A percentile compares a stretch with the other conserved stretches of the same genome.
phyloP scores from a whole-genome alignment of 2,329 filamentous ascomycete species.

The Diaporthe vexans region DNA sequence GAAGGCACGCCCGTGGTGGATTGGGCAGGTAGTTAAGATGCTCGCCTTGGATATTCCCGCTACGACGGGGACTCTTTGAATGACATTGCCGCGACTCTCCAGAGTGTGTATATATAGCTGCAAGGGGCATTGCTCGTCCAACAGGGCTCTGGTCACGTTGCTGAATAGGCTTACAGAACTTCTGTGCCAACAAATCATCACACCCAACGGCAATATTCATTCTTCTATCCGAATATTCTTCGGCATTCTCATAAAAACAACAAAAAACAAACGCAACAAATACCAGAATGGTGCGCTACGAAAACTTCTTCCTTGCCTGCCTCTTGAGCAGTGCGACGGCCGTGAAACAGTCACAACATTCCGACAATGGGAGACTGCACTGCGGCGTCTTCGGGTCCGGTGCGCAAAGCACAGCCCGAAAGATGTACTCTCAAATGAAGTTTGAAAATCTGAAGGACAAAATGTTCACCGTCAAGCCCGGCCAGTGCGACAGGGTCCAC shows the following conservation, averaged over 20 bases:
- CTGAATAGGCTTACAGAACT: no score
- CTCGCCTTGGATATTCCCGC: neutral
- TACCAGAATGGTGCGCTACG: neutral
- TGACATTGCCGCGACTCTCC: neutral
- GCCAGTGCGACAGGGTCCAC: conserved; percentile 31
- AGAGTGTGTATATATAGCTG: neutral
- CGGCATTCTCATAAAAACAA: neutral
- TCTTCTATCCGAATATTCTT: neutral
- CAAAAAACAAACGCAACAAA: neutral
- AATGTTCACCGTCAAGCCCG: neutral
- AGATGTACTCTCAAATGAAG: conserved; percentile 18
- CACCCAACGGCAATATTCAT: no score
- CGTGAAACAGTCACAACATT: neutral
- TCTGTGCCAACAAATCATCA: no score
- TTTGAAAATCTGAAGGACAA: conserved; percentile 18
- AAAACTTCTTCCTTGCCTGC: conserved; percentile 5
- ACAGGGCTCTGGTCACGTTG: neutral
- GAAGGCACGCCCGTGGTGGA: neutral
- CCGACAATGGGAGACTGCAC: conserved; percentile 33
- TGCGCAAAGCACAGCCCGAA: neutral
- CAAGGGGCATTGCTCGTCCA: neutral
- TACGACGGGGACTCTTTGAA: conserved; percentile 4
- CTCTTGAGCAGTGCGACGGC: neutral
- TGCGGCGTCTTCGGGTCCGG: conserved; percentile 37
- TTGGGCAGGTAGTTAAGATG: neutral